These are phyloP conservation scores for Pseudogymnoascus destructans DNA, from an alignment of 2,329 filamentous ascomycete genomes.

Conservation along the genomic window DNA sequence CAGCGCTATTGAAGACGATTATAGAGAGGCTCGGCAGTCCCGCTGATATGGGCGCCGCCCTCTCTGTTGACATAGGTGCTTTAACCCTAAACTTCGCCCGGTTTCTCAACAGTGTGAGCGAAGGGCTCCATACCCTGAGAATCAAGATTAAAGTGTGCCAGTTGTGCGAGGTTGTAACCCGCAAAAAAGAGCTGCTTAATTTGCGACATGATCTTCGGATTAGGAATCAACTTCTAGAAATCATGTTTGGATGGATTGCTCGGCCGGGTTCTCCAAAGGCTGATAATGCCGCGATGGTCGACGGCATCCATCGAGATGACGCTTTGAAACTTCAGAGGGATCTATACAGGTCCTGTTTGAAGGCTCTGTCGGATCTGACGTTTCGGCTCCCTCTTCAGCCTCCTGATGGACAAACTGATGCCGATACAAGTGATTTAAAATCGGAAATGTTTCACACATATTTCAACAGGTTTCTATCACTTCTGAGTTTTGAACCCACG, in stretches of 20 bases:
- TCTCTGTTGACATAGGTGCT: conserved; percentile 50
- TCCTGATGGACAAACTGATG: conserved; percentile 51
- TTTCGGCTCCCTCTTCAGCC: conserved; percentile 54
- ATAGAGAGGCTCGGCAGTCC: conserved; percentile 52
- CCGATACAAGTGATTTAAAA: conserved; percentile 53
- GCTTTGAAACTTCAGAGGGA: conserved; percentile 46
- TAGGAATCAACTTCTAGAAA: conserved; percentile 54
- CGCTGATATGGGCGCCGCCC: conserved; percentile 47
- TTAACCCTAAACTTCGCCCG: conserved; percentile 54
- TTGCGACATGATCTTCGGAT: conserved; percentile 56
- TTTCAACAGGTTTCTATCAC: conserved; percentile 54
- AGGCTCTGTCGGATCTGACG: conserved; percentile 51
- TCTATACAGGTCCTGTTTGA: conserved; percentile 51
- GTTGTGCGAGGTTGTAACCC: conserved; percentile 50
- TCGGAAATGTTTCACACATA: conserved; percentile 60
- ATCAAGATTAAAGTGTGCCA: conserved; percentile 60
- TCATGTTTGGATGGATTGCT: conserved; percentile 56
- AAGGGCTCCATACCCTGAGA: conserved; percentile 42
- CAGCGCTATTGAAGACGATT: conserved; percentile 47
- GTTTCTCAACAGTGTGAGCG: conserved; percentile 46
- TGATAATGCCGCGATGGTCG: conserved; percentile 30
- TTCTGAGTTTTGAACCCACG: conserved; percentile 45
- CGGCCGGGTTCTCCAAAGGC: conserved; percentile 40
- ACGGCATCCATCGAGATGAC: conserved; percentile 42
- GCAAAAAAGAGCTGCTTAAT: conserved; percentile 55